phyloP scores from a whole-genome alignment of 768 basidiomycete genomes.

The Amanita polypyramis region DNA sequence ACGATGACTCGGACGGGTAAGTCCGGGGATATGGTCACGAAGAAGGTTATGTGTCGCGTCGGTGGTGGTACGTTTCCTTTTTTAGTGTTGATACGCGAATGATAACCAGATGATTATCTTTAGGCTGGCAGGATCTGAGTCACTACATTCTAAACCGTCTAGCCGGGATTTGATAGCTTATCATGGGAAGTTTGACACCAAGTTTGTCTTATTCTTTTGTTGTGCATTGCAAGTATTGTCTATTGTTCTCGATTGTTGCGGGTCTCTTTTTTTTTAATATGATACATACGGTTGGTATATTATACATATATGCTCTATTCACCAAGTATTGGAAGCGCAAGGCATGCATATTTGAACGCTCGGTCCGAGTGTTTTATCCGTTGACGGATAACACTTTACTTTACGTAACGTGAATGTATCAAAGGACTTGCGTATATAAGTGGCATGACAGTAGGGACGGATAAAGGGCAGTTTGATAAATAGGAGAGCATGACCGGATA shows the following conservation, averaged over 20 bases:
- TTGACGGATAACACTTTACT: background rate
- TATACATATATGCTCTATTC: slow-evolving; percentile 6
- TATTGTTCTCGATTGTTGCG: slow-evolving; percentile 3
- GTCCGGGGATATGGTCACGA: slow-evolving; percentile 39
- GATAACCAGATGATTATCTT: background rate
- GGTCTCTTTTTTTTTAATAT: background rate
- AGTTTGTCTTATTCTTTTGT: background rate
- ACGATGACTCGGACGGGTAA: slow-evolving; percentile 57
- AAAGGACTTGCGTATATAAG: no score
- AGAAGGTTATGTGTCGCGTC: slow-evolving; percentile 89
- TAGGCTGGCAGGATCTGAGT: slow-evolving; percentile 75
- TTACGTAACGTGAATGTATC: background rate
- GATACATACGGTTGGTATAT: slow-evolving; percentile 5
- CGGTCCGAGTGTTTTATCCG: background rate
- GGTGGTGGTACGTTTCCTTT: slow-evolving; percentile 61
- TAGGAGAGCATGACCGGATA: background rate
- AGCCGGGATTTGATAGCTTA: slow-evolving; percentile 47
- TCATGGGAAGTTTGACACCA: background rate
- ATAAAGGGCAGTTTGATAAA: background rate
- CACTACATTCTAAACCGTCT: slow-evolving; percentile 71
- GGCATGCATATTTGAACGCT: no score
- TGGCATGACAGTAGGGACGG: background rate
- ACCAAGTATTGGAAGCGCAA: no score
- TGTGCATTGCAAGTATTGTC: slow-evolving; percentile 1
- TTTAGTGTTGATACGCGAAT: slow-evolving; percentile 3